Evolutionary conservation across 2,329 filamentous ascomycete genomes (phyloP), one percentile per base, ranked within the genome.

Genomic region (Claviceps sp.): DNA sequence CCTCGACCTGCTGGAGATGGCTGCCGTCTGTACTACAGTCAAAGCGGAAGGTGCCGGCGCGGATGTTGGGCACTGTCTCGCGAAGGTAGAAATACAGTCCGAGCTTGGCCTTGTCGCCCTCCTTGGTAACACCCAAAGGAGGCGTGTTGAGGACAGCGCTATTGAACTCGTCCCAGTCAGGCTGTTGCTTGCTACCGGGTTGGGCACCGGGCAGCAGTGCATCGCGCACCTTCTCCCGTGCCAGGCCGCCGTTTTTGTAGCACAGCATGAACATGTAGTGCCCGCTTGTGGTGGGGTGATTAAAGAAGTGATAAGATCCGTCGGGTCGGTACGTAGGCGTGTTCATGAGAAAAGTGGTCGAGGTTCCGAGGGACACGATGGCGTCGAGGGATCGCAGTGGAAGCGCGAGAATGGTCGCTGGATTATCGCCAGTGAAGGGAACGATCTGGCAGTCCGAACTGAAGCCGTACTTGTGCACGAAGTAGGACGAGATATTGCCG

Each of bases 201-300:
- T 43, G 11, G 42, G 70, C 68, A 22, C 71, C 67, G 42, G 88
- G 85, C 50, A 97, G 79, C 0, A 97, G 79, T 0, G 79, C 76
- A 63, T 98, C 88, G 51, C 93, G 85, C 56, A 97, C 81, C 61
- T 86, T 83, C 66, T 98, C 93, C 45, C 93, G 85, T 2, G 93
- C 91, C 1, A 97, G 81, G 2, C 89, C 89, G 59, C 93, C 93
- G 70, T 98, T 98, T 71, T 97, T 97, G 75, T 97, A 98, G 76
- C 93, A 98, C 38, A 98, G 81, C 93, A 98, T 98, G 70, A 98
- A 97, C 93, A 98, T 97, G 77, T 95, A 96, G 55, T 96, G 79
- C 1, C 86, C 88, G 0, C 83, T 73, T 1, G 88, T 95, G 45
- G 89, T 93, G 1, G 93, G 93, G 68, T 97, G 90, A 72, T 96